Evolutionary conservation across 371 early-diverging fungal species (phyloP).

Genomic region (Mortierella sp.): DNA sequence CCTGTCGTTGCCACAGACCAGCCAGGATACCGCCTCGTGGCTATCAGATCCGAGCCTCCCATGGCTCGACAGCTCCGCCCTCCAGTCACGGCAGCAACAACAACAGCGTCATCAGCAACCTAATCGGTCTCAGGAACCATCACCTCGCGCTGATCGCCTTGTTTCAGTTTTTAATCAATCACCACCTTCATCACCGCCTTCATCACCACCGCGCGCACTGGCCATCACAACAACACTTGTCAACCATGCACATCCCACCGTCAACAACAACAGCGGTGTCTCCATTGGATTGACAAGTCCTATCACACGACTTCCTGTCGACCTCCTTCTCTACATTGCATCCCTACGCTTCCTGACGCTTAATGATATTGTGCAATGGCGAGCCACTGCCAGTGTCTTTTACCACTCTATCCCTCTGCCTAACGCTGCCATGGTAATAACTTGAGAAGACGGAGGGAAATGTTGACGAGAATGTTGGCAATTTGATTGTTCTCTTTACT

Average conservation of each 20-base stretch:
- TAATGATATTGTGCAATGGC: constrained; percentile 54
- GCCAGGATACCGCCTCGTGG: constrained; percentile 16
- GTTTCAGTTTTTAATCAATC: not conserved
- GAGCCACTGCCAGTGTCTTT: constrained; percentile 44
- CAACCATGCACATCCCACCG: not conserved
- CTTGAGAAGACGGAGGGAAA: not conserved
- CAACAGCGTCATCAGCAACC: not conserved
- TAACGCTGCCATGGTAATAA: constrained; percentile 42
- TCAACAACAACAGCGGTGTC: not conserved
- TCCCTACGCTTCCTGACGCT: constrained; percentile 43
- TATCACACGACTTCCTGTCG: constrained; percentile 36
- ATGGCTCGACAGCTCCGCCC: not conserved
- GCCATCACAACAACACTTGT: not conserved
- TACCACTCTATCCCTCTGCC: constrained; percentile 49
- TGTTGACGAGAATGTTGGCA: not conserved
- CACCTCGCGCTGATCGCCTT: constrained; percentile 7
- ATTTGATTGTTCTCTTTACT: not conserved
- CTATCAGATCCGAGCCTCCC: constrained; percentile 15
- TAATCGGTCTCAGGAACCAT: not conserved
- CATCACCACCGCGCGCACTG: constrained; percentile 11
- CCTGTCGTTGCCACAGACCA: constrained; percentile 3
- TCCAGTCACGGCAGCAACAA: constrained; percentile 5
- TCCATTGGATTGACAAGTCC: constrained; percentile 6
- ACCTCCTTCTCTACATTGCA: constrained; percentile 50
- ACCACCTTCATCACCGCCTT: not conserved